Evolutionary conservation across 345 rosid genomes (phyloP), one percentile per base, ranked within the genome.

Genomic region (Clausena lansium): DNA sequence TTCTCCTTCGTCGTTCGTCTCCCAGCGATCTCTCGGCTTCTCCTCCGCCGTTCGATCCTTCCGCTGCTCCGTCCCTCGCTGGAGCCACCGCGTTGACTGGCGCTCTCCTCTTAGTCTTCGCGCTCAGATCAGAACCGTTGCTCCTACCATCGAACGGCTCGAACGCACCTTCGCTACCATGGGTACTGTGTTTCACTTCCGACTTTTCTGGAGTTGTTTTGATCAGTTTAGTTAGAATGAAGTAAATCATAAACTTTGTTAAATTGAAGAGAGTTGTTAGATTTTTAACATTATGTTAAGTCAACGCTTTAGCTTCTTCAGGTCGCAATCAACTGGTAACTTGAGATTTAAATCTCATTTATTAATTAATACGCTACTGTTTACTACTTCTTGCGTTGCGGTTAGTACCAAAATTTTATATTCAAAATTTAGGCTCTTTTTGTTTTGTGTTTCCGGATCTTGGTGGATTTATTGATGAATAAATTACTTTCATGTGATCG

Each of bases 41-140:
- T 76, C 85, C 19, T 71, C 92, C 66, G 86, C 93, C n/a, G 79
- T 67, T 32, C 87, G 94, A 54, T 83, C 89, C 5, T 68, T 89
- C 36, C 83, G 84, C 25, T 79, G 77, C 75, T 90, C 86, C 11
- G 78, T 81, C 2, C 89, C 93, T 35, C 90, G 92, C 64, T 91
- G 98, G 97, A 87, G 93, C 77, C 97, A 91, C 81, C 87, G 94
- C 57, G 84, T 86, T 54, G 91, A 89, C 76, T 91, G 97, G 76
- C 84, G 88, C 62, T 88, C 92, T 41, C 88, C 93, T 0, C 41
- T 85, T 54, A 79, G 93, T 50, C 88, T 89, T 25, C 93, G 95
- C 15, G 77, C 92, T 66, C 94, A 90, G 91, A 85, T 84, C 88
- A 87, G 97, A 83, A 58, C 86, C 14, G 90, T 73, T 30, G 80